These are phyloP conservation scores for Daucus carota DNA, from an alignment of 129 eudicot species.

Conservation along the genomic window DNA sequence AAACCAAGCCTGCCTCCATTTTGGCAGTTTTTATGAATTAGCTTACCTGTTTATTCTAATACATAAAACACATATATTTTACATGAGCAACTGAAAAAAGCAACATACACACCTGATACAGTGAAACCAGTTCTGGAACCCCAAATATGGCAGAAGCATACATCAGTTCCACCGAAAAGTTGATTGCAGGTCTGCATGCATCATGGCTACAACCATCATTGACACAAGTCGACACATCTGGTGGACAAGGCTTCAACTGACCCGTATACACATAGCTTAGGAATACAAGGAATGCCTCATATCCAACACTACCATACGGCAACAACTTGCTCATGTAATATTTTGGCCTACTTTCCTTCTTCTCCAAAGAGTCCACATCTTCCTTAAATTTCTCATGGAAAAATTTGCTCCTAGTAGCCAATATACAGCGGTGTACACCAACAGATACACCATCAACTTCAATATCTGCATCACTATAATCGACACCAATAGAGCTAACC, in stretches of 20 bases:
- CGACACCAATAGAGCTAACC: conserved; percentile 23
- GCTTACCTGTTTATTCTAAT: neutral
- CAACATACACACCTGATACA: conserved; percentile 46
- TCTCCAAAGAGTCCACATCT: conserved; percentile 6
- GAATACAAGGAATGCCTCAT: conserved; percentile 59
- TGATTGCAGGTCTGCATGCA: conserved; percentile 70
- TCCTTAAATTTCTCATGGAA: conserved; percentile 42
- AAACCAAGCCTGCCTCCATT: neutral
- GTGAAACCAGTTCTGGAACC: conserved; percentile 52
- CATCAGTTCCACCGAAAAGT: conserved; percentile 64
- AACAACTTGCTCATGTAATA: conserved; percentile 43
- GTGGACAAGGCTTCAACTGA: conserved; percentile 53
- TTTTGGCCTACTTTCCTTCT: conserved; percentile 33
- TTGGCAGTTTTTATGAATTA: neutral
- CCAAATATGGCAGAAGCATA: conserved; percentile 56
- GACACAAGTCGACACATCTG: conserved; percentile 67
- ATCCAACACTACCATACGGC: conserved; percentile 51
- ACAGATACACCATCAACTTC: conserved; percentile 47
- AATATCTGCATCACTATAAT: conserved; percentile 55
- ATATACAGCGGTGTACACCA: conserved; percentile 59
- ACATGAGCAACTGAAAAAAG: neutral
- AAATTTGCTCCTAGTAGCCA: conserved; percentile 58
- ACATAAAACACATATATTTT: neutral
- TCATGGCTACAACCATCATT: conserved; percentile 55
- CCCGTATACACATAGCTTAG: conserved; percentile 70